Evolutionary conservation across 169 alveolate species (phyloP), one percentile per base, ranked within the genome.

Genomic region (Sarcocystis neurona): DNA sequence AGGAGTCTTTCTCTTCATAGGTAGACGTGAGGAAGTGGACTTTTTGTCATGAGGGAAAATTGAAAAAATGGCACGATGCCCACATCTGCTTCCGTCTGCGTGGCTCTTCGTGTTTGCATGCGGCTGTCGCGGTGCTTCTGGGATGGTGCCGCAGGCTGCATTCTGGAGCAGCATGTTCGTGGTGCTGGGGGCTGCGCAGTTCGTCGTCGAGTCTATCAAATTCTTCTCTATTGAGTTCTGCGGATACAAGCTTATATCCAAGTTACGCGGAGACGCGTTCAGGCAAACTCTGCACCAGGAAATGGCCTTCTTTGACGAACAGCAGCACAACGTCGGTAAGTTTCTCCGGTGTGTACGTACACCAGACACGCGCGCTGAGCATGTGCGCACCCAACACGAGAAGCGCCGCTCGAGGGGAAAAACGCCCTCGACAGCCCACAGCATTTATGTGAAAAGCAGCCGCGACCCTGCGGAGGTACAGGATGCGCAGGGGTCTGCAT

Each of bases 321-420:
- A 58, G 32, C 84, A 84, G 18, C 63, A 84, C 80, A 84, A 84
- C 41, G 89, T 78, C 43, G 89, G 89, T 84, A 60, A 10, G 75
- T 43, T 27, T n/a, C n/a, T n/a, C n/a, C n/a, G n/a, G n/a, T n/a
- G n/a, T n/a, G n/a, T n/a, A n/a, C n/a, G n/a, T n/a, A n/a, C n/a
- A n/a, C n/a, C n/a, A n/a, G n/a, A n/a, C n/a, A n/a, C n/a, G 66
- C 12, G 66, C 23, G 66, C 66, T 53, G 23, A 53, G 66, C 66
- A 15, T 53, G 12, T 53, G 66, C 66, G 23, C 66, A 15, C 23
- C 66, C 12, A 53, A 53, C 66, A 23, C 27, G 60, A 48, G 60
- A 48, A 48, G 60, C 60, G 60, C 60, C 27, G 60, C 6, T 6
- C 15, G 27, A 6, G 15, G 6, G 6, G 60, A 10, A 18, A 50